Conservation (phyloP, 352 stramenopile genomes). For the Phytophthora ramorum region DNA sequence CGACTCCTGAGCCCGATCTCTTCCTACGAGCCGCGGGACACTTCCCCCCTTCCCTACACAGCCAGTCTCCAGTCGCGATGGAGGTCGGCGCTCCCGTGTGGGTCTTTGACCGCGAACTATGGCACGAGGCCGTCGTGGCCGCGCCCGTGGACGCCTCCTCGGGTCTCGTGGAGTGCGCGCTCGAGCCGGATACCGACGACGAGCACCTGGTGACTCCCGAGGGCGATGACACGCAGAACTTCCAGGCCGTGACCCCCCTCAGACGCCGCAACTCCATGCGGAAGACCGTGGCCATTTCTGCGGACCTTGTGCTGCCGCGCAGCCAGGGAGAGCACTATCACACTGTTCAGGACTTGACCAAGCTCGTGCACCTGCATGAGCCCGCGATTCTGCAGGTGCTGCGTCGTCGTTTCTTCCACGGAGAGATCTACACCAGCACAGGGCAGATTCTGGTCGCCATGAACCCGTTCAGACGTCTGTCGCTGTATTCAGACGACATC, state of each 20-base stretch:
- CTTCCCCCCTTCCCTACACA: neutral
- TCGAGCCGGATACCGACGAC: constrained; percentile 55
- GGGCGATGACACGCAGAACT: constrained; percentile 17
- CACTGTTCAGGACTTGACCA: constrained; percentile 88
- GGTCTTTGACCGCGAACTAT: constrained; percentile 76
- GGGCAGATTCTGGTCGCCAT: constrained; percentile 86
- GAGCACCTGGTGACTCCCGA: constrained; percentile 41
- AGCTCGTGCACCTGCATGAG: constrained; percentile 92
- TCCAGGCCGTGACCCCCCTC: constrained; percentile 2
- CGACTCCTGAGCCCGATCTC: constrained; percentile 17
- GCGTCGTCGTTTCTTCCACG: constrained; percentile 79
- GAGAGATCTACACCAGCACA: constrained; percentile 91
- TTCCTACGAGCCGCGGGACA: neutral
- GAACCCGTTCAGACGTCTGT: constrained; percentile 82
- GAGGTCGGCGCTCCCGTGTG: constrained; percentile 78
- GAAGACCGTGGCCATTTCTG: constrained; percentile 39
- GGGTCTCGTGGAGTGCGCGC: constrained; percentile 57
- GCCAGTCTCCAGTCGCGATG: constrained; percentile 40
- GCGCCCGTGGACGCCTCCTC: constrained; percentile 43
- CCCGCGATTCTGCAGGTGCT: constrained; percentile 91
- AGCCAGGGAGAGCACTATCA: constrained; percentile 70
- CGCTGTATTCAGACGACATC: constrained; percentile 71
- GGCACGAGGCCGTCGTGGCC: constrained; percentile 75
- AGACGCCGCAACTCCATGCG: constrained; percentile 57
- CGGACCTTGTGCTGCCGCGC: constrained; percentile 61